Base-by-base conservation (phyloP, 2,329 filamentous ascomycete genomes). In the Cercospora canescens region DNA sequence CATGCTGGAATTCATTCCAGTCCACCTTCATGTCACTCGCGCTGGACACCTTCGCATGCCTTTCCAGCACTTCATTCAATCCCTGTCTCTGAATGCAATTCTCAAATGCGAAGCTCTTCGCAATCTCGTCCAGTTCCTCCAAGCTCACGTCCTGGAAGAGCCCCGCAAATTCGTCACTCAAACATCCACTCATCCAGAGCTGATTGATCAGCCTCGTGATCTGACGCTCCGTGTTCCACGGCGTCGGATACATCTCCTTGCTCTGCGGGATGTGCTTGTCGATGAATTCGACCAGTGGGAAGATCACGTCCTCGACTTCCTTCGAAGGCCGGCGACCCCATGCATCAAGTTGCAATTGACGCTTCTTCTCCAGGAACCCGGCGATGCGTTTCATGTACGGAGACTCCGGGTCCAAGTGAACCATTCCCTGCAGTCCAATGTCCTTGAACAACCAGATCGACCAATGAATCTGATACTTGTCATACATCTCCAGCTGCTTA, bases 331-430 rank as follows among this genome's bases (percentile, higher is more conserved):
- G 75, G 50, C 79, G 76, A 0, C 85, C 86, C 86, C 86, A 88
- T 16, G 81, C 82, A 72, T 88, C 86, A 2, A 88, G 77, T 26
- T 84, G 83, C 2, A 86, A 77, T 0, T 73, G 71, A 8, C 82
- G 79, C 73, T 89, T 88, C 78, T 87, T 88, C 56, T 82, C 80
- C 0, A 88, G 73, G 62, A 88, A 86, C 0, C 82, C 80, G 18
- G 79, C 72, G 48, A 88, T 81, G 2, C 83, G 81, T 24, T 79
- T 78, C 74, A 86, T 86, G 76, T 85, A 77, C 9, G 70, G 57
- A 11, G 68, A 68, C 8, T 64, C 45, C 8, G 68, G 68, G 45
- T 68, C 58, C n/a, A 68, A 34, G 52, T 74, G 67, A 8, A 74
- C 63, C 75, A 77, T 77, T 6, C 73, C 76, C 62, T 78, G 76